A percentile compares a stretch with the other conserved stretches of the same genome.
These are phyloP conservation scores for Sporothrix mexicana DNA, from an alignment of 2,329 filamentous ascomycete genomes.

Conservation along the genomic window DNA sequence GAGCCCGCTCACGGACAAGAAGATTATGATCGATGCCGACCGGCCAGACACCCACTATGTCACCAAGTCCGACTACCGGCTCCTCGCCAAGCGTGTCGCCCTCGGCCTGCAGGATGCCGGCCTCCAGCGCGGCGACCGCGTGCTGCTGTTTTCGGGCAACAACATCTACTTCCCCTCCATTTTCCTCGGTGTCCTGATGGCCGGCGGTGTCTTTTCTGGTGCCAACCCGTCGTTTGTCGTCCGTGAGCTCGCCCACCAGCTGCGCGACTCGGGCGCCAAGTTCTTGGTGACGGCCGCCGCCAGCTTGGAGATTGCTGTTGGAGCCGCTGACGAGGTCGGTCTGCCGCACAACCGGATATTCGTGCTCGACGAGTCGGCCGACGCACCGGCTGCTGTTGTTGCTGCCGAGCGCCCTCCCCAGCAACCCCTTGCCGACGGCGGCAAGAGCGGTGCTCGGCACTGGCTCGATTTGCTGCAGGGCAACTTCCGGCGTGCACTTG, in stretches of 20 bases:
- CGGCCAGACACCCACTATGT: conserved; percentile 70
- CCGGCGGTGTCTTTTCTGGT: conserved; percentile 77
- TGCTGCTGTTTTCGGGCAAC: conserved; percentile 76
- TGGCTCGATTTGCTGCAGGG: conserved; percentile 68
- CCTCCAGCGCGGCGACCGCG: conserved; percentile 69
- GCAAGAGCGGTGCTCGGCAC: conserved; percentile 50
- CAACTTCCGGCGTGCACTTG: conserved; percentile 54
- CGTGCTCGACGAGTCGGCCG: conserved; percentile 62
- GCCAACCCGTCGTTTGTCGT: conserved; percentile 57
- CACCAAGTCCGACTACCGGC: conserved; percentile 67
- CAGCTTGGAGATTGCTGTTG: conserved; percentile 66
- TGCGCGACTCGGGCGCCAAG: conserved; percentile 71
- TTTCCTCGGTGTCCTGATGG: conserved; percentile 76
- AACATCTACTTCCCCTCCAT: conserved; percentile 73
- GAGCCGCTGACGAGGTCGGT: conserved; percentile 66
- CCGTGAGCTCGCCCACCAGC: conserved; percentile 75
- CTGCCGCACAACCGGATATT: conserved; percentile 64
- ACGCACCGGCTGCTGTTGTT: conserved; percentile 46
- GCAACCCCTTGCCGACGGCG: neutral
- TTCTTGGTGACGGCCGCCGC: conserved; percentile 69
- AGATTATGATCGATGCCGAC: conserved; percentile 67
- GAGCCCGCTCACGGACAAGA: conserved; percentile 51
- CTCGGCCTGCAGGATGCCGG: conserved; percentile 69
- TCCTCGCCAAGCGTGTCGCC: conserved; percentile 75
- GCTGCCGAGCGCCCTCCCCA: conserved; percentile 14